Evolutionary conservation across 768 basidiomycete genomes (phyloP).

Genomic region (Boletus subcaerulescens): DNA sequence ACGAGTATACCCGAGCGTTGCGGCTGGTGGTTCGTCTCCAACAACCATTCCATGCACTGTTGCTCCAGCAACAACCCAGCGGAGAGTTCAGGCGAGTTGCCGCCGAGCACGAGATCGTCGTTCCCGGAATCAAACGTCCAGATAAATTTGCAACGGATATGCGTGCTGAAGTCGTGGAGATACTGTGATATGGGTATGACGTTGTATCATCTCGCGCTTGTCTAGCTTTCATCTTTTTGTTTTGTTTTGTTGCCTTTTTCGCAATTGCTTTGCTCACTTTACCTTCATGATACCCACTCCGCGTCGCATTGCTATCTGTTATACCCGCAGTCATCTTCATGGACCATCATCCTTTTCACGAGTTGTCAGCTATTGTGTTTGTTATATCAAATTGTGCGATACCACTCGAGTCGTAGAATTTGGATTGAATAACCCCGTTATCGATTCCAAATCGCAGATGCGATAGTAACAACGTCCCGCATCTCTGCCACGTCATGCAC

Average conservation of each 20-base stretch:
- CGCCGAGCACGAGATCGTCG: not conserved
- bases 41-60: not conserved
- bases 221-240: too few species aligned
- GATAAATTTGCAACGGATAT: not conserved
- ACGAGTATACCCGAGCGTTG: not conserved
- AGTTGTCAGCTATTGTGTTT: too few species aligned
- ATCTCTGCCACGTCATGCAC: conserved; percentile 81
- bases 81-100: not conserved
- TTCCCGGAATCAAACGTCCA: not conserved
- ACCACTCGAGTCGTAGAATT: too few species aligned
- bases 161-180: not conserved
- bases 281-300: too few species aligned
- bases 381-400: too few species aligned
- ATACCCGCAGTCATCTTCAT: too few species aligned
- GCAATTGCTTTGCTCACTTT: too few species aligned
- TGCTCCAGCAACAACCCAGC: not conserved
- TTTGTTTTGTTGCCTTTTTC: too few species aligned
- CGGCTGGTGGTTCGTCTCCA: not conserved
- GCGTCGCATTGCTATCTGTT: too few species aligned
- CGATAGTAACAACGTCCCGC: conserved; percentile 67
- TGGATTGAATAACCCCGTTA: not conserved
- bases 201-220: too few species aligned
- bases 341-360: too few species aligned
- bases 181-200: not conserved
- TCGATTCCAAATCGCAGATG: conserved; percentile 54